Conservation (phyloP, 169 alveolate species). For the Plasmodium gaboni region DNA sequence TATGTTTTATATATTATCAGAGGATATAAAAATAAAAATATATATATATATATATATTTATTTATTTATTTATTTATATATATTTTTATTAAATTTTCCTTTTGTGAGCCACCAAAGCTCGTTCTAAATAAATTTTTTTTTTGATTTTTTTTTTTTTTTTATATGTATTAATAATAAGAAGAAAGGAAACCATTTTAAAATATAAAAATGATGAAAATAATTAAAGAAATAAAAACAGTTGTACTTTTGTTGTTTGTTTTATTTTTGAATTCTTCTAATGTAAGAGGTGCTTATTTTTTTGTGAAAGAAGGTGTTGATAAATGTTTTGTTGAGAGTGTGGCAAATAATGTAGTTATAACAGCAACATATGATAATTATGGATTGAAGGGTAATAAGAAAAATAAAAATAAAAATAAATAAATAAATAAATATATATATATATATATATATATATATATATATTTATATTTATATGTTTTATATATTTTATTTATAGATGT, state of each 20-base stretch:
- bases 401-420: background rate
- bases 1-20: no score
- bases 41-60: no score
- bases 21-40: no score
- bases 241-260: background rate
- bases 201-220: slow-evolving; percentile 11
- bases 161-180: no score
- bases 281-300: slow-evolving; percentile 40
- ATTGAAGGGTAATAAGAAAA: slow-evolving; percentile 20
- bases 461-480: background rate
- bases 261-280: slow-evolving; percentile 6
- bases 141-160: no score
- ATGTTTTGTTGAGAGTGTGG: slow-evolving; percentile 61
- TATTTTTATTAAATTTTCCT: no score
- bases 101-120: no score
- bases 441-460: background rate
- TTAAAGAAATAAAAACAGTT: slow-evolving; percentile 24
- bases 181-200: background rate
- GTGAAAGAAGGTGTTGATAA: slow-evolving; percentile 66
- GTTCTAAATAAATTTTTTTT: no score
- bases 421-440: background rate
- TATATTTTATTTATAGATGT: slow-evolving; percentile 16
- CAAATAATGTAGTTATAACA: slow-evolving; percentile 39
- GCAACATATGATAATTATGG: slow-evolving; percentile 67
- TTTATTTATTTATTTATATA: no score